These are phyloP conservation scores for Jamesozyma rosinii DNA, from an alignment of 805 yeast species.

Conservation along the genomic window DNA sequence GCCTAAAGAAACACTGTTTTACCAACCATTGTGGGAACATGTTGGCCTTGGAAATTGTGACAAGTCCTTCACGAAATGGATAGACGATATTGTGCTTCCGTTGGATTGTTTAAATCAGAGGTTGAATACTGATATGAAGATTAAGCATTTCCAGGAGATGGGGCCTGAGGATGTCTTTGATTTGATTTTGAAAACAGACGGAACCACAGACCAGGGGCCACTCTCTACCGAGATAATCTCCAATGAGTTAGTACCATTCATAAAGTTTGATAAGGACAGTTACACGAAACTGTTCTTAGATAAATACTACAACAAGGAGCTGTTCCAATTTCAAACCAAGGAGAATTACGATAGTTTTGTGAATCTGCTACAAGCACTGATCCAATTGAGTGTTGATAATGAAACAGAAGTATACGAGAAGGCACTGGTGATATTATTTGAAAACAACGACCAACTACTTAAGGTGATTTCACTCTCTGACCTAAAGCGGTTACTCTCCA, in stretches of 20 bases:
- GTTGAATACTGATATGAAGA: constrained; percentile 5
- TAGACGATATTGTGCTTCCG: constrained; percentile 24
- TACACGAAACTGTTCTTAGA: constrained; percentile 9
- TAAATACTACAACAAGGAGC: constrained; percentile 8
- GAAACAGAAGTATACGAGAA: constrained; percentile 1
- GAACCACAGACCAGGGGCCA: not conserved
- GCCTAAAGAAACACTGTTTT: constrained; percentile 13
- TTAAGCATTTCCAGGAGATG: constrained; percentile 16
- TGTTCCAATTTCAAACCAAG: constrained; percentile 12
- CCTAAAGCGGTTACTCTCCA: constrained; percentile 4
- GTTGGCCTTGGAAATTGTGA: not conserved
- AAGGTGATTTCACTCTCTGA: constrained; percentile 3
- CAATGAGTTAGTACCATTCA: constrained; percentile 20
- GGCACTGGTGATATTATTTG: constrained; percentile 15
- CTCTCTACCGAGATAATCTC: constrained; percentile 3
- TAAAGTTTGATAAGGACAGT: constrained; percentile 5
- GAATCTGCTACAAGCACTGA: constrained; percentile 4
- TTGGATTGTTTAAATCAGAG: constrained; percentile 20
- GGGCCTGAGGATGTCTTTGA: constrained; percentile 9
- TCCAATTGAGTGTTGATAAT: not conserved
- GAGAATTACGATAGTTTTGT: constrained; percentile 15
- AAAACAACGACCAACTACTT: constrained; percentile 12
- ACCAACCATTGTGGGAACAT: constrained; percentile 21
- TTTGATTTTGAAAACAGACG: constrained; percentile 6
- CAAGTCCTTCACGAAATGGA: constrained; percentile 18